Evolutionary conservation across 129 eudicot genomes (phyloP).

Genomic region (Scalesia atractyloides): DNA sequence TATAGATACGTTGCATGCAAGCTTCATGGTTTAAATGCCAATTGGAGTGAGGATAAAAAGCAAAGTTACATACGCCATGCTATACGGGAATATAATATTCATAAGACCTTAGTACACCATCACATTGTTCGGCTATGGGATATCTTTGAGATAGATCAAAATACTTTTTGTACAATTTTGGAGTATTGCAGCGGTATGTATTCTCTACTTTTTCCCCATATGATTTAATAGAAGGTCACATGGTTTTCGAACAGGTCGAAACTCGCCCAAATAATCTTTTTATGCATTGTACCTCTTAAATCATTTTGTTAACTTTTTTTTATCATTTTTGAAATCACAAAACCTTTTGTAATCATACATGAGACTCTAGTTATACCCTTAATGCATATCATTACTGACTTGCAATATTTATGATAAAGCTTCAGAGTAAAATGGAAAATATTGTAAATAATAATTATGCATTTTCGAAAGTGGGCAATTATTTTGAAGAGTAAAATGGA

Average conservation of each 20-base stretch:
- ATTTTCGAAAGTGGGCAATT: too few relatives aligned
- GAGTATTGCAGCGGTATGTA: slow-evolving; percentile 89
- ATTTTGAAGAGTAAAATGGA: neutral
- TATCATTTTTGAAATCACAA: neutral
- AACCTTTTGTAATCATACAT: neutral
- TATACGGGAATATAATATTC: slow-evolving; percentile 95
- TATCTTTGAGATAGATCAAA: slow-evolving; percentile 96
- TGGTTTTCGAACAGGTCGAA: neutral
- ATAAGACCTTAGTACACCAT: slow-evolving; percentile 88
- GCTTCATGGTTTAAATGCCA: slow-evolving; percentile 94
- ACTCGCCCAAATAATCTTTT: neutral
- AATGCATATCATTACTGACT: neutral
- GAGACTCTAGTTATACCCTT: neutral
- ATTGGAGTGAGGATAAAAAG: slow-evolving; percentile 99
- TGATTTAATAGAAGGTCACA: neutral
- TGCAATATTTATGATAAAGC: neutral
- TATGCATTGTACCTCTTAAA: neutral
- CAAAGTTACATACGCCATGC: slow-evolving; percentile 98
- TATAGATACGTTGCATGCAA: slow-evolving; percentile 96
- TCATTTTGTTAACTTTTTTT: neutral
- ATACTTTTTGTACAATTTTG: slow-evolving; percentile 91
- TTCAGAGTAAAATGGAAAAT: neutral
- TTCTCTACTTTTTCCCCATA: slow-evolving; percentile 3
- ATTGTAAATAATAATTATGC: neutral
- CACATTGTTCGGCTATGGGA: slow-evolving; percentile 97